Percentiles rank a stretch among this genome's conserved stretches.
Evolutionary conservation across 257 asterid species (phyloP).

Genomic region (Plantago major): DNA sequence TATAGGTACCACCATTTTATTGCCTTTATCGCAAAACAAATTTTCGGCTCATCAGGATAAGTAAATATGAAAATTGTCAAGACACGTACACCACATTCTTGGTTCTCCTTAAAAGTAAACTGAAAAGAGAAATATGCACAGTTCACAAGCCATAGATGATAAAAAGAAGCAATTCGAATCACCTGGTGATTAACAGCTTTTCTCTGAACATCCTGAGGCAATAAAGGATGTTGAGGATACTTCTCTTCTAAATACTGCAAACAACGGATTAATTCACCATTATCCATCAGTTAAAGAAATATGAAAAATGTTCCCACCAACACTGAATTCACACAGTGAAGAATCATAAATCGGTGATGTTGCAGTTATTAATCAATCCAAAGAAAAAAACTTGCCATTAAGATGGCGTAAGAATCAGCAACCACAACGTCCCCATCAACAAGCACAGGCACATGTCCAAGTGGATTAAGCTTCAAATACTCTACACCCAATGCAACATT

Average conservation of each 20-base stretch:
- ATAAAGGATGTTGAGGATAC: constrained; percentile 77
- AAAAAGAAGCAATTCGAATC: not conserved
- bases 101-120: not conserved
- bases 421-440: constrained; percentile 68
- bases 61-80: no score
- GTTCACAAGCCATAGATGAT: not conserved
- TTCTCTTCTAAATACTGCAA: constrained; percentile 85
- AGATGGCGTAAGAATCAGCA: constrained; percentile 77
- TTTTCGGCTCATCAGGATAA: no score
- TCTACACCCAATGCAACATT: constrained; percentile 31
- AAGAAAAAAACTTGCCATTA: constrained; percentile 52
- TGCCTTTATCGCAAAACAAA: no score
- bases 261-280: constrained; percentile 1
- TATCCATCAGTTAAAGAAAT: constrained; percentile 1
- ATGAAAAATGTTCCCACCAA: not conserved
- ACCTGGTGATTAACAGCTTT: constrained; percentile 69
- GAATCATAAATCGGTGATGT: not conserved
- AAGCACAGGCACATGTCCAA: constrained; percentile 69
- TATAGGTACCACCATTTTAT: no score
- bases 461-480: constrained; percentile 86
- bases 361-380: not conserved
- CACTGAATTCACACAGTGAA: not conserved
- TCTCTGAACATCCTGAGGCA: constrained; percentile 68
- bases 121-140: not conserved
- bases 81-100: no score